phyloP scores from a whole-genome alignment of 2,329 filamentous ascomycete genomes.

The Penicillium rolfsii region DNA sequence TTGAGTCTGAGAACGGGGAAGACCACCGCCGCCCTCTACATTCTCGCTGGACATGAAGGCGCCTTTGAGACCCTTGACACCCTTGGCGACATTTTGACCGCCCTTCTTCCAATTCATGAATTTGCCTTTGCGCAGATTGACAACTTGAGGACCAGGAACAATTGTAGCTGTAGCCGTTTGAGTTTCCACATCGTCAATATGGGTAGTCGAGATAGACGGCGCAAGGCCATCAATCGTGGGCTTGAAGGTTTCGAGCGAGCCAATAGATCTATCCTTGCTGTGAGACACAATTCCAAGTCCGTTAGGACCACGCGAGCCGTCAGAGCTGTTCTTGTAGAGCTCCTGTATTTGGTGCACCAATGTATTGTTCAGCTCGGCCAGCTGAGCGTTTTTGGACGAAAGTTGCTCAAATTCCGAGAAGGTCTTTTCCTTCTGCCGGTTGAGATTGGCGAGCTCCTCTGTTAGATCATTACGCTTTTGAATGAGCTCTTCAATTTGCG shows the following conservation, averaged over 20 bases:
- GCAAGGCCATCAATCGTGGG: slow-evolving; percentile 55
- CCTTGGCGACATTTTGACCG: slow-evolving; percentile 89
- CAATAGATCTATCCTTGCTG: slow-evolving; percentile 55
- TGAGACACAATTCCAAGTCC: slow-evolving; percentile 64
- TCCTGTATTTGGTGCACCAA: slow-evolving; percentile 92
- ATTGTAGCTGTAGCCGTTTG: slow-evolving; percentile 60
- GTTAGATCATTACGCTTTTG: slow-evolving; percentile 81
- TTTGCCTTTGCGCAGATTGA: slow-evolving; percentile 94
- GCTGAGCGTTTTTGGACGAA: slow-evolving; percentile 89
- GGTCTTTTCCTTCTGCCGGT: slow-evolving; percentile 86
- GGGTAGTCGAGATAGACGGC: slow-evolving; percentile 59
- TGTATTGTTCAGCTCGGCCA: slow-evolving; percentile 94
- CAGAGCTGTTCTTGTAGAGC: slow-evolving; percentile 75
- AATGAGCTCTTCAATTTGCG: slow-evolving; percentile 83
- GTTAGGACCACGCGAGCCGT: slow-evolving; percentile 42
- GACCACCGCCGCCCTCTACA: slow-evolving; percentile 32
- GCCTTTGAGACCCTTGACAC: slow-evolving; percentile 91
- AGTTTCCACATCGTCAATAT: slow-evolving; percentile 66
- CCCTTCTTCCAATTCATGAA: slow-evolving; percentile 97
- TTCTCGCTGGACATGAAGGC: slow-evolving; percentile 77
- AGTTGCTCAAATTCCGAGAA: slow-evolving; percentile 95
- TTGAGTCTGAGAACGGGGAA: slow-evolving; percentile 46
- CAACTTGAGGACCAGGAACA: slow-evolving; percentile 80
- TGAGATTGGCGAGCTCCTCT: slow-evolving; percentile 81
- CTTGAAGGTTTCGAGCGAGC: slow-evolving; percentile 51